Percentiles rank a stretch among this genome's conserved stretches.
Conservation (phyloP, 2,329 filamentous ascomycete species). For the Purpureocillium lavendulum region DNA sequence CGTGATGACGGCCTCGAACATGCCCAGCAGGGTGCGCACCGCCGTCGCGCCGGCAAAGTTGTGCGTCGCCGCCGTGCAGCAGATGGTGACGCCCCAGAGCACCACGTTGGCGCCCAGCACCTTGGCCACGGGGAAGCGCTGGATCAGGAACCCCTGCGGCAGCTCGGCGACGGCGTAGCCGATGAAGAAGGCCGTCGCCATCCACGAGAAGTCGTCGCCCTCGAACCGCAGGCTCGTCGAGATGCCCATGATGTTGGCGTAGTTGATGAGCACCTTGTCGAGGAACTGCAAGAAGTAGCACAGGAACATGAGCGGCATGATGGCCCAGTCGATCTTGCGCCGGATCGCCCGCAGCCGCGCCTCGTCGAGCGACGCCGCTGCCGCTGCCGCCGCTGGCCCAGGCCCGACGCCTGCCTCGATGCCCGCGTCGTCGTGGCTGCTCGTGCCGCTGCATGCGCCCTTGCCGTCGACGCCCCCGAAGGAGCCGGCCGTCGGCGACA, state of each 20-base stretch:
- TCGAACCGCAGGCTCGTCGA: constrained; percentile 17
- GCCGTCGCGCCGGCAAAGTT: constrained; percentile 32
- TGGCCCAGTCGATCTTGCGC: constrained; percentile 15
- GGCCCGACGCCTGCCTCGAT: too few relatives aligned
- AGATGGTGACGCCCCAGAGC: constrained; percentile 28
- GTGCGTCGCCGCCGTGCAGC: constrained; percentile 31
- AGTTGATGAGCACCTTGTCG: constrained; percentile 19
- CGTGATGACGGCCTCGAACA: constrained; percentile 39
- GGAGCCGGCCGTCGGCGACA: too few relatives aligned
- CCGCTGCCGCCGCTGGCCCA: too few relatives aligned
- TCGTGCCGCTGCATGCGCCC: too few relatives aligned
- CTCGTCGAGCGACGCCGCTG: too few relatives aligned
- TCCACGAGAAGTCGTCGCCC: constrained; percentile 22
- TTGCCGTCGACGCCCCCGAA: too few relatives aligned
- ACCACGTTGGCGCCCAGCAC: constrained; percentile 24
- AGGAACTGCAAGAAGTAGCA: constrained; percentile 18
- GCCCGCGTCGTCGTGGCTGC: too few relatives aligned
- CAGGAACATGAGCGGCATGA: constrained; percentile 17
- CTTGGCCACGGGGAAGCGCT: constrained; percentile 23
- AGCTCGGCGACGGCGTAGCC: constrained; percentile 20
- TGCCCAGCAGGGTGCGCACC: constrained; percentile 35
- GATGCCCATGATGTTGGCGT: constrained; percentile 21
- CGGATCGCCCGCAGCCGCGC: constrained; percentile 7
- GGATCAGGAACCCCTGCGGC: constrained; percentile 20
- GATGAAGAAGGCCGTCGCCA: constrained; percentile 21